A percentile compares a stretch with the other conserved stretches of the same genome.
These are phyloP conservation scores for Yarrowia sp. DNA, from an alignment of 805 yeast genomes.

Conservation along the genomic window DNA sequence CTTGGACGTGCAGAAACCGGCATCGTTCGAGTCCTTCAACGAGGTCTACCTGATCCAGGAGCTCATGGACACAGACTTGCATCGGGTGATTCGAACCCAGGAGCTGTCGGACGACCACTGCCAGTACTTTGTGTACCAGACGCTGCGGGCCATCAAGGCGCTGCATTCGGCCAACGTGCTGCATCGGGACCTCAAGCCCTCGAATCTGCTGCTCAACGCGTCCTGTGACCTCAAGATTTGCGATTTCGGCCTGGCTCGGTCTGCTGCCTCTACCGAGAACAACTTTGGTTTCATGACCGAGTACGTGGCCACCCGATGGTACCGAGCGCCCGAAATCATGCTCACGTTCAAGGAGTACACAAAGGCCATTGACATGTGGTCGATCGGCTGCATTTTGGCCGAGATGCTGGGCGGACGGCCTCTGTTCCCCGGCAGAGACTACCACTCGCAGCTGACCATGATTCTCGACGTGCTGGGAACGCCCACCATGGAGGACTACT, in stretches of 20 bases:
- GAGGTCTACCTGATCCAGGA: slow-evolving; percentile 86
- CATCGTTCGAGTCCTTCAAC: slow-evolving; percentile 72
- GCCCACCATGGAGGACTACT: slow-evolving; percentile 79
- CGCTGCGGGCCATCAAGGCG: slow-evolving; percentile 86
- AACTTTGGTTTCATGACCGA: slow-evolving; percentile 89
- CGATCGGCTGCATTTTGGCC: slow-evolving; percentile 94
- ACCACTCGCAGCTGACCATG: slow-evolving; percentile 85
- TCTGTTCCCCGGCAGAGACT: slow-evolving; percentile 91
- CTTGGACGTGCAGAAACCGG: slow-evolving; percentile 87
- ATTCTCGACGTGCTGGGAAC: slow-evolving; percentile 88
- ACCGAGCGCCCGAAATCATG: slow-evolving; percentile 98
- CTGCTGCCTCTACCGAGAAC: slow-evolving; percentile 63
- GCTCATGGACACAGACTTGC: slow-evolving; percentile 98
- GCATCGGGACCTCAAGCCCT: slow-evolving; percentile 92
- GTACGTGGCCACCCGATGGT: slow-evolving; percentile 98
- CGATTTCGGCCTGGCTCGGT: slow-evolving; percentile 89
- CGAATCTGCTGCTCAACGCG: slow-evolving; percentile 82
- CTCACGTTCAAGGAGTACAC: slow-evolving; percentile 91
- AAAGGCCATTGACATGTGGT: slow-evolving; percentile 95
- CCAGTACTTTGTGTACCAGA: slow-evolving; percentile 92
- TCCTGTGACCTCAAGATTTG: slow-evolving; percentile 94
- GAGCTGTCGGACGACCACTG: slow-evolving; percentile 88
- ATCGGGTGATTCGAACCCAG: slow-evolving; percentile 92
- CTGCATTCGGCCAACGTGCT: slow-evolving; percentile 93
- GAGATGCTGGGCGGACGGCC: slow-evolving; percentile 88